Evolutionary conservation across 106 monocot species (phyloP).

Genomic region (Triglochin maritima): DNA sequence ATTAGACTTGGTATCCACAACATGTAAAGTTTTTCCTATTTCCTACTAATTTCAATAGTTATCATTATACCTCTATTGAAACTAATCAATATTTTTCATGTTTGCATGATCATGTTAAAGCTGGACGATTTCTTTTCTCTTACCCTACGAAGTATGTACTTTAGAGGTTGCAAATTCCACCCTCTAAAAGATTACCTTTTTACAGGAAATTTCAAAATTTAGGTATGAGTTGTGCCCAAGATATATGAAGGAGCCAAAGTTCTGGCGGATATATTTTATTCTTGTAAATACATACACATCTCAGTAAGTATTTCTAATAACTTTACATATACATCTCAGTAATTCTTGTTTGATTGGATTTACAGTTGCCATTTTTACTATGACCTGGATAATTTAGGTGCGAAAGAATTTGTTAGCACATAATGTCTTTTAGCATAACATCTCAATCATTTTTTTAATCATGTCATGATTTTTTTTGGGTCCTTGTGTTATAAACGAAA

Average conservation of each 20-base stretch:
- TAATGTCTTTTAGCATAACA: too few relatives aligned
- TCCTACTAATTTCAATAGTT: not conserved
- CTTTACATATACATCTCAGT: too few relatives aligned
- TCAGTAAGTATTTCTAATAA: conserved; percentile 39
- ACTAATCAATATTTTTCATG: not conserved
- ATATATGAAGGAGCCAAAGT: conserved; percentile 86
- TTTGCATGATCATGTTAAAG: not conserved
- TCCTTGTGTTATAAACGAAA: too few relatives aligned
- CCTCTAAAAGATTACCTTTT: not conserved
- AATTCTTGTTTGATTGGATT: not conserved
- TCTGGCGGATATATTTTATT: conserved; percentile 92
- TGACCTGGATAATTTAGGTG: not conserved
- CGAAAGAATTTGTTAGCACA: not conserved
- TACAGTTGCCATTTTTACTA: not conserved
- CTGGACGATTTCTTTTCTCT: too few relatives aligned
- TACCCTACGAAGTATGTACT: too few relatives aligned
- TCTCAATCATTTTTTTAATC: too few relatives aligned
- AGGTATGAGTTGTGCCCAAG: conserved; percentile 94
- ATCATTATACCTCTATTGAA: too few relatives aligned
- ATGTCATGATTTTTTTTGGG: too few relatives aligned
- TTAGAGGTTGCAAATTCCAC: not conserved
- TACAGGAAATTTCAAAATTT: conserved; percentile 89
- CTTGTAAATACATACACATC: conserved; percentile 63
- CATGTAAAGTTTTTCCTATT: not conserved
- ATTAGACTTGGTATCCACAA: too few relatives aligned